Conservation (phyloP, 768 basidiomycete genomes). For the Galerina marginata region DNA sequence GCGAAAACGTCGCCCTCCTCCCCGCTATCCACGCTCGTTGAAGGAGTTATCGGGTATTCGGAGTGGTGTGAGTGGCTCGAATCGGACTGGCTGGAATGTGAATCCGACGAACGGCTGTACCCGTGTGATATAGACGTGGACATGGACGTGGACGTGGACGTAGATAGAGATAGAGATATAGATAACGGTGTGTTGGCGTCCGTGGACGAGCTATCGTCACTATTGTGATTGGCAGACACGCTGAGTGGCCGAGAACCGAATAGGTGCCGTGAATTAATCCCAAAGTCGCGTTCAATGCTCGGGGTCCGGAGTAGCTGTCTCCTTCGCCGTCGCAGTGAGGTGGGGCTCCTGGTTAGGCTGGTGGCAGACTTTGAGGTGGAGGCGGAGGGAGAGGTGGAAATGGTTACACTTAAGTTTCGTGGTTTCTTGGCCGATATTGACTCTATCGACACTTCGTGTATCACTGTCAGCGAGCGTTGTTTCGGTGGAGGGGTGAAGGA, state of each 20-base stretch:
- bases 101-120: constrained; percentile 20
- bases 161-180: not conserved
- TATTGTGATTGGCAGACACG: constrained; percentile 9
- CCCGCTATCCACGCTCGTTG: constrained; percentile 27
- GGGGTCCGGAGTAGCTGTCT: constrained; percentile 40
- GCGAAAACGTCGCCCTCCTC: constrained; percentile 14
- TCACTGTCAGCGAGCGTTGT: constrained; percentile 24
- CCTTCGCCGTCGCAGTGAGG: constrained; percentile 35
- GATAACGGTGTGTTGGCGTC: not conserved
- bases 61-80: constrained; percentile 17
- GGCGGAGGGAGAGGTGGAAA: constrained; percentile 1
- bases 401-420: constrained; percentile 18
- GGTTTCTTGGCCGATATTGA: constrained; percentile 20
- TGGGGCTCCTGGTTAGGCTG: not conserved
- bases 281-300: constrained; percentile 43
- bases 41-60: constrained; percentile 25
- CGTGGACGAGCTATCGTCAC: constrained; percentile 13
- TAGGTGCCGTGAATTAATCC: constrained; percentile 21
- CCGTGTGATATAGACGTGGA: constrained; percentile 4
- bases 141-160: not conserved
- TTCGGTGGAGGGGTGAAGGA: constrained; percentile 9
- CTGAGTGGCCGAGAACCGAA: constrained; percentile 17
- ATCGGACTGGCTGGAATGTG: constrained; percentile 20
- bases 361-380: not conserved
- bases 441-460: constrained; percentile 32